A percentile compares a stretch with the other conserved stretches of the same genome.
Evolutionary conservation across 495 filamentous ascomycete genomes (phyloP).

Genomic region (Penicillium parvum): DNA sequence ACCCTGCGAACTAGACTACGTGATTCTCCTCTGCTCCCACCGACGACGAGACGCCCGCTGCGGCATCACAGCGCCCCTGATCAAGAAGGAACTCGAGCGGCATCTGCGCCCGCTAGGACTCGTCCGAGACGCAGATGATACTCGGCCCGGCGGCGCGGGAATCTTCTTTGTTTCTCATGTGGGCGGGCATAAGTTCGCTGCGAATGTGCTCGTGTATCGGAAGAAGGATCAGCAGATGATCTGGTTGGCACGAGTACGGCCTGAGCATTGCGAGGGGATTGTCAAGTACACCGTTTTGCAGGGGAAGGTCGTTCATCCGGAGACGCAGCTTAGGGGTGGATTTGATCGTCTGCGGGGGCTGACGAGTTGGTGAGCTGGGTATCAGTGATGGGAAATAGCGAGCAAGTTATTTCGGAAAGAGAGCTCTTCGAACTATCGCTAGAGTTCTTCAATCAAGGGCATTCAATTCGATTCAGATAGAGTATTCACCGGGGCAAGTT

Average conservation of each 20-base stretch:
- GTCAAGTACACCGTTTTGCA: slow-evolving; percentile 84
- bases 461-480: too few relatives aligned
- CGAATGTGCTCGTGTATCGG: slow-evolving; percentile 88
- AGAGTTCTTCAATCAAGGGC: too few relatives aligned
- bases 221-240: slow-evolving; percentile 74
- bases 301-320: slow-evolving; percentile 89
- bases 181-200: slow-evolving; percentile 89
- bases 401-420: too few relatives aligned
- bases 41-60: slow-evolving; percentile 88
- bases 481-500: too few relatives aligned
- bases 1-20: slow-evolving; percentile 70
- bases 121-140: slow-evolving; percentile 82
- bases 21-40: slow-evolving; percentile 94
- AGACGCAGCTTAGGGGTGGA: slow-evolving; percentile 78
- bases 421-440: too few relatives aligned
- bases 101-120: slow-evolving; percentile 81
- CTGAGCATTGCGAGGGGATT: slow-evolving; percentile 91
- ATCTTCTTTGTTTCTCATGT: slow-evolving; percentile 95
- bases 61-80: slow-evolving; percentile 83
- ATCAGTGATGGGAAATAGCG: too few relatives aligned
- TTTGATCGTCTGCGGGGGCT: slow-evolving; percentile 75
- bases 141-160: slow-evolving; percentile 79
- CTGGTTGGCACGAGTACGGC: slow-evolving; percentile 82
- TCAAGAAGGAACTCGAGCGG: slow-evolving; percentile 79
- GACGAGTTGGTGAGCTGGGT: slow-evolving; percentile 71